These are phyloP conservation scores for Panaeolus papilionaceus DNA, from an alignment of 768 basidiomycete species.

Conservation along the genomic window DNA sequence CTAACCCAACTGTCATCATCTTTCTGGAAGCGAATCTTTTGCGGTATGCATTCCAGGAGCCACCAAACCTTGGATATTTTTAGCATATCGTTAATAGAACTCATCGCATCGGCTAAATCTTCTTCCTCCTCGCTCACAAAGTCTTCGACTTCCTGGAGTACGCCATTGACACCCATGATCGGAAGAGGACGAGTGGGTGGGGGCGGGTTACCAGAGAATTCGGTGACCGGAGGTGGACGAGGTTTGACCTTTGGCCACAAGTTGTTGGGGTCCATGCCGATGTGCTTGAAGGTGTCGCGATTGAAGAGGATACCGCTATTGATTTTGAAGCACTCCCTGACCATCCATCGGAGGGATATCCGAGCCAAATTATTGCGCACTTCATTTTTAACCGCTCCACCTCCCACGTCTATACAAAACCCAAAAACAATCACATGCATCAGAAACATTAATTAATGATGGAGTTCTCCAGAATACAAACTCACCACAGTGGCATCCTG, in stretches of 20 bases:
- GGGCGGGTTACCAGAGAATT: conserved; percentile 32
- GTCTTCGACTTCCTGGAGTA: conserved; percentile 33
- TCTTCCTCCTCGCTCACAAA: conserved; percentile 62
- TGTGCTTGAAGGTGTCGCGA: conserved; percentile 46
- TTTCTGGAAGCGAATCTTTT: conserved; percentile 46
- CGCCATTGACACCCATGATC: conserved; percentile 29
- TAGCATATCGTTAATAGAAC: conserved; percentile 63
- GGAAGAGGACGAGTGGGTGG: conserved; percentile 26
- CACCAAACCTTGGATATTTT: conserved; percentile 59
- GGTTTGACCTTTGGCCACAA: conserved; percentile 50
- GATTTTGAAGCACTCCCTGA: conserved; percentile 64
- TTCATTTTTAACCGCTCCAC: conserved; percentile 67
- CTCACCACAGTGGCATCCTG: conserved; percentile 75
- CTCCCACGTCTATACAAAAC: conserved; percentile 67
- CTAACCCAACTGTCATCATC: conserved; percentile 46
- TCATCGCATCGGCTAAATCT: conserved; percentile 61
- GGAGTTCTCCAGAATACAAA: background rate
- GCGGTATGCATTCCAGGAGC: conserved; percentile 62
- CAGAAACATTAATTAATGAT: background rate
- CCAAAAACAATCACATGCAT: conserved; percentile 3
- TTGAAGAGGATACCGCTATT: conserved; percentile 68
- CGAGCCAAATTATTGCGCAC: conserved; percentile 66
- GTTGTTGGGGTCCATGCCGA: conserved; percentile 52
- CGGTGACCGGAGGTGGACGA: conserved; percentile 45
- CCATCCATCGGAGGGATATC: conserved; percentile 80